Evolutionary conservation across 108 stramenopile genomes (phyloP), one percentile per base, ranked within the genome.

Genomic region (Skeletonema menzelii): DNA sequence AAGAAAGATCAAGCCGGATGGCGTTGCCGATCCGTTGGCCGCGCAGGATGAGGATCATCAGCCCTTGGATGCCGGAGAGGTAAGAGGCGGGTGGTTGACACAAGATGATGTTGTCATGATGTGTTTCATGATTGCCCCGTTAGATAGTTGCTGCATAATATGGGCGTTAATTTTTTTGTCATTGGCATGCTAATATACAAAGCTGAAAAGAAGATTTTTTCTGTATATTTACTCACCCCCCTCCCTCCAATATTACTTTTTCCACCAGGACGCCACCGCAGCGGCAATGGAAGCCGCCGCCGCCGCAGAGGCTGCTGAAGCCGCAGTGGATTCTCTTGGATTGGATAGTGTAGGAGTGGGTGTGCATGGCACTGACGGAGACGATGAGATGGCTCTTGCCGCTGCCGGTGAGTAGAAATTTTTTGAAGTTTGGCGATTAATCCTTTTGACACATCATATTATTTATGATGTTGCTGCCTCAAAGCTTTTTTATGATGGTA

Each of bases 361-460:
- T 32, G 37, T 31, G 56, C 30, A 35, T n/a, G 37, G 28, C 49
- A 42, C 53, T 2, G 68, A 57, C 4, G 69, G 44, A 2, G 57
- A 65, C 31, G 64, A 73, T 31, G 72, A 73, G 32, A 44, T 65
- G 22, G 77, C 77, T 24, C 63, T 78, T 24, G 77, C 77, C 0
- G 77, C 70, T 19, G 76, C 69, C 8, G 49, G 49, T 53, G 49
- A 53, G 49, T 53, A 22, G 1, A 22, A n/a, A 15, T n/a, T n/a
- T 42, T 0, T 22, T 53, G 4, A 22, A 0, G 20, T 53, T 53
- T 53, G 49, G 4, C 8, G 22, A 10, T 24, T 2, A 53, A 53
- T 53, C 19, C 10, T 53, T 8, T 2, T 53, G 49, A 19, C 15
- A 62, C 24, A 37, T 37, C 11, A 37, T 37, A 1, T 5, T 31